Evolutionary conservation across 106 monocot genomes (phyloP), one percentile per base, ranked within the genome.

Genomic region (Platanthera guangdongensis): DNA sequence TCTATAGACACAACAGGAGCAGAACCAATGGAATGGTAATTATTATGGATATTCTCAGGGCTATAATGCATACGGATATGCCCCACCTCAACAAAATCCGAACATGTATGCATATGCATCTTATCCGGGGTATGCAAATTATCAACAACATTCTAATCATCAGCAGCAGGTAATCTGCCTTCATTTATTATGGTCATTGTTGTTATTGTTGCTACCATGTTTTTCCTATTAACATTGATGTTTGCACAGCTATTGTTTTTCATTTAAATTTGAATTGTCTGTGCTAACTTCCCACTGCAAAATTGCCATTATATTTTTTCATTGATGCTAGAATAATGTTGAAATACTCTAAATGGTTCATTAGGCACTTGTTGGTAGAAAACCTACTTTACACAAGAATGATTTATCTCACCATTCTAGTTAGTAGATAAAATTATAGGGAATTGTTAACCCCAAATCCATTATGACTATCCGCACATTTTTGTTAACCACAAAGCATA

Each of bases 51-150:
- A 82, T 78, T 50, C 47, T 39, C 82, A 78, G 68, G 82, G 82
- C 28, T 82, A 82, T 74, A 32, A 77, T 3, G 52, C 74, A 47
- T 82, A 82, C 54, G 82, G 78, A 8, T 82, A 82, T 53, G 77
- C 74, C 47, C 74, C 73, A 45, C 73, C 78, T 47, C 47, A 46
- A 14, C 82, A 82, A 32, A 78, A 82, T 12, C 82, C 82, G n/a
- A 82, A 82, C 54, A 78, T 78, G 82, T 82, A 82, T 78, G 78
- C 82, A 68, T 82, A 82, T 78, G 82, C 72, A 25, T 62, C 78
- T 7, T 82, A 82, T 74, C 78, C 72, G 30, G 82, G 82, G 30
- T 78, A 82, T 65, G 78, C 52, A 25, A 82, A 82, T 52, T 78
- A 82, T 74, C 82, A 73, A 67, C 82, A 82, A 52, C 82, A 82